Base-by-base conservation (phyloP, 2,329 filamentous ascomycete species). In the Neocucurbitaria cava region DNA sequence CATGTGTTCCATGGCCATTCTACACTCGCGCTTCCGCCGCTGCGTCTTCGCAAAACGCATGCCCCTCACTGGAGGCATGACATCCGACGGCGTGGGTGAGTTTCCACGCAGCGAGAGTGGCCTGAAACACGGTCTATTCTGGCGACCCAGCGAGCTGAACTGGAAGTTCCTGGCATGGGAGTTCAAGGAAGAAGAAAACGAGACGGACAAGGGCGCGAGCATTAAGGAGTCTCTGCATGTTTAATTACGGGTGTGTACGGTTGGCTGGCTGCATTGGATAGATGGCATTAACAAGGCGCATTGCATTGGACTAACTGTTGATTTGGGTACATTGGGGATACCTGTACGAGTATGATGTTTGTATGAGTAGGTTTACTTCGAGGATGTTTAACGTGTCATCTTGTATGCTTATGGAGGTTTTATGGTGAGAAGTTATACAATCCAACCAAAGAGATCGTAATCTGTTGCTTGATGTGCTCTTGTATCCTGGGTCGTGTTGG, bases 1-100 rank as follows among this genome's bases (percentile, higher is more conserved):
- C 56, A 96, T 96, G 85, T 99, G 95, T 77, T 92, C 90, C 31
- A 98, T 98, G 95, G 95, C 91, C 1, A 89, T 98, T 65, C 82
- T 98, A 20, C 93, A 98, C 73, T 97, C 94, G 8, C 87, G 95
- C 46, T 96, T 99, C 83, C 88, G 91, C 40, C 88, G 89, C 48
- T 90, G 93, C 46, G 84, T 96, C 35, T 96, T 96, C 76, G 87
- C 86, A 59, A 83, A 87, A 58, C 85, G 90, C 50, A 95, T 96
- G 89, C 84, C 85, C 42, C 79, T 86, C 59, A 96, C 90, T 11
- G 94, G 94, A 45, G 93, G 91, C 39, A 82, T 97, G 78, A 89
- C 89, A 67, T 89, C 92, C 20, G 92, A 96, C 62, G 73, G 76
- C 2, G 49, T 51, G 11, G 65, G 63, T 6, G 52, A 61, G 17